These are phyloP conservation scores for Leccinum boreale DNA, from an alignment of 768 basidiomycete species.

Conservation along the genomic window DNA sequence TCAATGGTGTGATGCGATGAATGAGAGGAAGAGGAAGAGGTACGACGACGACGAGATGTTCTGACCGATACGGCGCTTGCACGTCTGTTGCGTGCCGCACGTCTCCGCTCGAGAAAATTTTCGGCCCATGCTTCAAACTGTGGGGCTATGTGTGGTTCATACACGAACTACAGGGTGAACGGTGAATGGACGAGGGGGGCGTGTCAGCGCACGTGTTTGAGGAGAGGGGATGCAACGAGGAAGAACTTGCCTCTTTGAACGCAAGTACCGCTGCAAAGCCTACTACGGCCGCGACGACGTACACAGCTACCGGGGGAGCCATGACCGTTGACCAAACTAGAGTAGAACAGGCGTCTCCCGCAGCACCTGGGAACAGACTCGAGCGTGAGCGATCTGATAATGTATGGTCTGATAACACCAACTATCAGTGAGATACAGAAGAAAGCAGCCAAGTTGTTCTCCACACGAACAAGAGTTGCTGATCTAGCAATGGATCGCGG, in stretches of 20 bases:
- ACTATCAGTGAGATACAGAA: neutral
- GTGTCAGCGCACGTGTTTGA: constrained; percentile 22
- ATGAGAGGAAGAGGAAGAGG: constrained; percentile 8
- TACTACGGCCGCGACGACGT: constrained; percentile 49
- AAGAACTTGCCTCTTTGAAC: constrained; percentile 53
- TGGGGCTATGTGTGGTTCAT: constrained; percentile 68
- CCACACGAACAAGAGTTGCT: neutral
- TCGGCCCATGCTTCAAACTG: constrained; percentile 47
- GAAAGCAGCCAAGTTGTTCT: neutral
- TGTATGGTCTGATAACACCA: neutral
- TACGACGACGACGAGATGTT: constrained; percentile 17
- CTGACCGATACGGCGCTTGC: constrained; percentile 23
- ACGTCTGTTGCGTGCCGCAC: constrained; percentile 25
- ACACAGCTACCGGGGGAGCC: constrained; percentile 39
- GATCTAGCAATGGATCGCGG: neutral
- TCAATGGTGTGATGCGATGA: constrained; percentile 8
- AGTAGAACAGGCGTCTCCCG: constrained; percentile 6
- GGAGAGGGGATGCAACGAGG: neutral
- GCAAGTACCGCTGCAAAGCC: constrained; percentile 48
- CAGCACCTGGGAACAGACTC: constrained; percentile 7
- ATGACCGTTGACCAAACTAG: constrained; percentile 12
- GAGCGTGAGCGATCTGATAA: neutral
- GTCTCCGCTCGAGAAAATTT: constrained; percentile 30
- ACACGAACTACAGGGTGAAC: constrained; percentile 51
- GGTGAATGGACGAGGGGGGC: constrained; percentile 1